phyloP scores from a whole-genome alignment of 176 grass and related monocot species.

The Carex pumila region DNA sequence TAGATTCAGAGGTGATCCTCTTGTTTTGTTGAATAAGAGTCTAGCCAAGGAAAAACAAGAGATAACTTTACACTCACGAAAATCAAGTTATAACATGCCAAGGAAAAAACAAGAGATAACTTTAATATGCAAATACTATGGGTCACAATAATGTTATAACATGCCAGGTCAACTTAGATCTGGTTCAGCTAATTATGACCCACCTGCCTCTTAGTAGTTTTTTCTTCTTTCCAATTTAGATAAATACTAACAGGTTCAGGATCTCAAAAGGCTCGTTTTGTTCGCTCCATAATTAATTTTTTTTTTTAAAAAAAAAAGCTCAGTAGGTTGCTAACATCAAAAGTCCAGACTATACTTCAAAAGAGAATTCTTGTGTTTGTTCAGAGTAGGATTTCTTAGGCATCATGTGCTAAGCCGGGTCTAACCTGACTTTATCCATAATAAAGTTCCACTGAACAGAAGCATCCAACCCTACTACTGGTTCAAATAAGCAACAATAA shows the following conservation, averaged over 20 bases:
- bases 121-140: conserved; percentile 9
- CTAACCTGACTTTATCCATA: background rate
- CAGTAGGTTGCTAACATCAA: background rate
- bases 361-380: background rate
- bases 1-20: conserved; percentile 36
- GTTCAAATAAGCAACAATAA: too few species aligned
- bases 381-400: background rate
- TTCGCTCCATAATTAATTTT: background rate
- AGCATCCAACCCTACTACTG: background rate
- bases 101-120: conserved; percentile 16
- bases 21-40: conserved; percentile 91
- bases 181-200: background rate
- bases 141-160: conserved; percentile 16
- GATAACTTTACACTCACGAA: background rate
- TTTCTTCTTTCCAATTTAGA: background rate
- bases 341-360: background rate
- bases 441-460: background rate
- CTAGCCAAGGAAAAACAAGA: conserved; percentile 35
- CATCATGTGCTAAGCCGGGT: background rate
- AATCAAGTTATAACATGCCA: background rate
- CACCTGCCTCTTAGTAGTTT: background rate
- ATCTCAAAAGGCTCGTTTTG: background rate
- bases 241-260: background rate
- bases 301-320: background rate
- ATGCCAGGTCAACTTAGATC: conserved; percentile 1